Conservation (phyloP, 345 rosid species). For the Gossypium australe region DNA sequence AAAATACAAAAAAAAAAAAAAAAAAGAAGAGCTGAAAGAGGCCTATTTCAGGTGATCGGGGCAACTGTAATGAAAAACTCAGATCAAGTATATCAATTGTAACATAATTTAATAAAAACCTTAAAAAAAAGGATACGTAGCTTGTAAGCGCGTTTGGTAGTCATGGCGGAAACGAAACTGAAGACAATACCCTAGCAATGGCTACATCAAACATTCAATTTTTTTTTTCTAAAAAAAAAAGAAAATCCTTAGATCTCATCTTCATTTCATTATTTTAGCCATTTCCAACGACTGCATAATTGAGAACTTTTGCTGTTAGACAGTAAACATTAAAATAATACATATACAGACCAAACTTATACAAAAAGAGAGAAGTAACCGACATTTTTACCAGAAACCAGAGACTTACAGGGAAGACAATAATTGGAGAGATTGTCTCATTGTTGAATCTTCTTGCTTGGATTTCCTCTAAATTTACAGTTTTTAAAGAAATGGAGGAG, state of each 20-base stretch:
- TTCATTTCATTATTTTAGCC: slow-evolving; percentile 1
- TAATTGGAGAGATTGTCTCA: not conserved
- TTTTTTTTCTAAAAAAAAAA: not conserved
- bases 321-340: not conserved
- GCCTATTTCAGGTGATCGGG: not conserved
- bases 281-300: slow-evolving; percentile 9
- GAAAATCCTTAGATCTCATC: slow-evolving; percentile 35
- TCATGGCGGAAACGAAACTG: slow-evolving; percentile 49
- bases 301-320: not conserved
- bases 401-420: not conserved
- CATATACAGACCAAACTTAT: not conserved
- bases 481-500: not conserved
- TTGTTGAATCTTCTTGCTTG: not conserved
- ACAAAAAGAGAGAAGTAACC: not conserved
- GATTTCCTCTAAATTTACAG: not conserved
- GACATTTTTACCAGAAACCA: slow-evolving; percentile 5
- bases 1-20: not conserved
- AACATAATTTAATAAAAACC: slow-evolving; percentile 11
- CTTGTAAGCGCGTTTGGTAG: slow-evolving; percentile 96
- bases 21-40: not conserved
- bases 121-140: slow-evolving; percentile 74
- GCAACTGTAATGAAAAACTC: not conserved
- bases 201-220: slow-evolving; percentile 23
- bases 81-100: slow-evolving; percentile 24
- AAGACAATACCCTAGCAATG: slow-evolving; percentile 38